A percentile compares a stretch with the other conserved stretches of the same genome.
phyloP scores from a whole-genome alignment of 768 basidiomycete genomes.

The Tricholoma hemisulphureum region DNA sequence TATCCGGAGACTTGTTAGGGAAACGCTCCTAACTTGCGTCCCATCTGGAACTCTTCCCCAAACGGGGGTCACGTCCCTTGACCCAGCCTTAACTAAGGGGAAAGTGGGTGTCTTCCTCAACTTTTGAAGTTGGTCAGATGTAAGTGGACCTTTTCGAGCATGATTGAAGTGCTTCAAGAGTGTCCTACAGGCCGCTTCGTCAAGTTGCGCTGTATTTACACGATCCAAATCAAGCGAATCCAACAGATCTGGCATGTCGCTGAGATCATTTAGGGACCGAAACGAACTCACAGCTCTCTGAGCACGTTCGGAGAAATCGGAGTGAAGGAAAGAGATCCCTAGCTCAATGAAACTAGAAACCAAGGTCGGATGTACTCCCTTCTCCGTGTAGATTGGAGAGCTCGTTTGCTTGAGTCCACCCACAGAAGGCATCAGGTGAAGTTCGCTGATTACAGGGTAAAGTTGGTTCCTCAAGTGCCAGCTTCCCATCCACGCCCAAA shows the following conservation, averaged over 20 bases:
- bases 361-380: constrained; percentile 20
- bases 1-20: constrained; percentile 25
- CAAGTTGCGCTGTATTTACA: not conserved
- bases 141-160: not conserved
- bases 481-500: constrained; percentile 43
- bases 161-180: not conserved
- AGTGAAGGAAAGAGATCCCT: constrained; percentile 35
- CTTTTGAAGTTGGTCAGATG: constrained; percentile 3
- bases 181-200: not conserved
- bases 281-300: constrained; percentile 18
- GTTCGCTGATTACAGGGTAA: constrained; percentile 18
- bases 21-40: not conserved
- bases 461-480: constrained; percentile 24
- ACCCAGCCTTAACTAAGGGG: not conserved
- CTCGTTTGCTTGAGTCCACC: constrained; percentile 25
- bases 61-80: not conserved
- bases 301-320: constrained; percentile 17
- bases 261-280: constrained; percentile 19
- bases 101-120: constrained; percentile 7
- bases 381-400: constrained; percentile 27
- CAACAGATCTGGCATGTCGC: constrained; percentile 32
- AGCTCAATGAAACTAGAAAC: constrained; percentile 24
- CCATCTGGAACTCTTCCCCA: constrained; percentile 4
- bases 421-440: constrained; percentile 35
- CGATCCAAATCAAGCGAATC: constrained; percentile 16